Conservation (phyloP, 2,329 filamentous ascomycete species). For the Cordyceps tenuipes region DNA sequence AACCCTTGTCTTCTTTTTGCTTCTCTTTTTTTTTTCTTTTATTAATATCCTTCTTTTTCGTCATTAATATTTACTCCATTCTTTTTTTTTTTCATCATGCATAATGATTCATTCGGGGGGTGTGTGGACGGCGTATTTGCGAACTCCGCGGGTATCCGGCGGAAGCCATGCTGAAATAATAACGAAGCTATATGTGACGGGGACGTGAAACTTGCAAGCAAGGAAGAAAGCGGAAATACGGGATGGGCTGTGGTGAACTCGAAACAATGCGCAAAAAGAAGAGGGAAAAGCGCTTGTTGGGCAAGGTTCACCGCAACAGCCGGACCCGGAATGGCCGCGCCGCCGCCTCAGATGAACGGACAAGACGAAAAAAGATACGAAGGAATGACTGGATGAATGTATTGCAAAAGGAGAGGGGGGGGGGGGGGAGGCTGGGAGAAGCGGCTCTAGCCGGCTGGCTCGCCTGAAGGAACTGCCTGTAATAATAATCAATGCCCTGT, state of each 20-base stretch:
- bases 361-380: not conserved
- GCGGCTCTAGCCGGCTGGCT: not conserved
- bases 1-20: no score
- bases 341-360: not conserved
- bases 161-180: not conserved
- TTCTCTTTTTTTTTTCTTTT: not conserved
- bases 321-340: not conserved
- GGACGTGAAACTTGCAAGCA: not conserved
- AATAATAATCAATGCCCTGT: not conserved
- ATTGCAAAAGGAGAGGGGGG: no score
- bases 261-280: not conserved
- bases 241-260: not conserved
- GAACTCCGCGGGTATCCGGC: conserved; percentile 9
- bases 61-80: not conserved
- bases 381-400: no score
- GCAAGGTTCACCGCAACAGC: not conserved
- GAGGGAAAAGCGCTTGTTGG: not conserved
- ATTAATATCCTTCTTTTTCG: not conserved
- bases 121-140: not conserved
- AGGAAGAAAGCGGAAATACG: not conserved
- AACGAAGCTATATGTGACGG: not conserved
- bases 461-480: not conserved
- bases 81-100: not conserved
- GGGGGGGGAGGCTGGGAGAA: no score
- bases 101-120: not conserved